These are phyloP conservation scores for Globisporangium rhizosaccharum DNA, from an alignment of 352 stramenopile genomes.

Conservation along the genomic window DNA sequence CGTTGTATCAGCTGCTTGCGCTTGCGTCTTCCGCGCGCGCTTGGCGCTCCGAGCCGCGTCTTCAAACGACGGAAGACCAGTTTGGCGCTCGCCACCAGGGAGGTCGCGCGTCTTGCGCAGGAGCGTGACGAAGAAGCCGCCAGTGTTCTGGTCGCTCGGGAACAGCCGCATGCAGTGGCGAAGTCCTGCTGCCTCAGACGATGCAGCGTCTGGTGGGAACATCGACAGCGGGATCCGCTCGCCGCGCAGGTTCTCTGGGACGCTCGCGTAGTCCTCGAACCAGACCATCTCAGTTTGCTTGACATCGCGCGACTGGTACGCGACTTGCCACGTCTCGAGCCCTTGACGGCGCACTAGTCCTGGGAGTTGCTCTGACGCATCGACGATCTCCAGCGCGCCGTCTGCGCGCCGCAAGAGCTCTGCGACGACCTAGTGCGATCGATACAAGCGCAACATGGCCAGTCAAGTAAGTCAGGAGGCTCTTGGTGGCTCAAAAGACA, in stretches of 20 bases:
- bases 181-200: constrained; percentile 46
- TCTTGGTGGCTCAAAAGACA: too few species aligned
- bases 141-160: constrained; percentile 96
- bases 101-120: constrained; percentile 75
- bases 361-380: constrained; percentile 53
- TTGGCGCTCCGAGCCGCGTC: constrained; percentile 10
- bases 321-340: constrained; percentile 52
- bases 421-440: constrained; percentile 61
- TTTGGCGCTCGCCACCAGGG: constrained; percentile 26
- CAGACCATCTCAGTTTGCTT: constrained; percentile 31
- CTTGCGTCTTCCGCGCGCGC: constrained; percentile 13
- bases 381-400: constrained; percentile 84
- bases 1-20: constrained; percentile 23
- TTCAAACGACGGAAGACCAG: constrained; percentile 44
- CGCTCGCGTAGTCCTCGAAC: constrained; percentile 49
- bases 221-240: constrained; percentile 67
- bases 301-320: constrained; percentile 50
- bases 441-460: neutral
- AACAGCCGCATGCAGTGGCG: constrained; percentile 90
- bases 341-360: constrained; percentile 41
- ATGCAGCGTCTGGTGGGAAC: constrained; percentile 71
- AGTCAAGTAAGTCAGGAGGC: neutral
- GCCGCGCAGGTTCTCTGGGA: constrained; percentile 52
- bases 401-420: constrained; percentile 89
- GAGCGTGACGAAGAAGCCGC: constrained; percentile 97